Evolutionary conservation across 1,284 basidiomycete genomes (phyloP), one percentile per base, ranked within the genome.

Genomic region (Porogramme epimiltina): DNA sequence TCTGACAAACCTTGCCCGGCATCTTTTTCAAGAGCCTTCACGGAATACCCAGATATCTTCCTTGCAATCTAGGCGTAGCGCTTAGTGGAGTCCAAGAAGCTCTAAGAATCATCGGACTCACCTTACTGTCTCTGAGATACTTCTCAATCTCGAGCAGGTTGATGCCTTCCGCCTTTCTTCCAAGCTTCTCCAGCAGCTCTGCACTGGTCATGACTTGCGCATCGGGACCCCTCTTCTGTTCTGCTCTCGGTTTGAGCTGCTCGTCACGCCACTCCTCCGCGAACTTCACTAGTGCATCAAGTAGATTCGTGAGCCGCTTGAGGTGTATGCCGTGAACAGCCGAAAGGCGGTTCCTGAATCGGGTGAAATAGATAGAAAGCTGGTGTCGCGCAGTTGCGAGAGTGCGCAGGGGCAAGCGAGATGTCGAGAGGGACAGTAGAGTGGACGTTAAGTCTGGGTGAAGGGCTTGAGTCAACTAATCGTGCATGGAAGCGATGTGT

Each of bases 121-220:
- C 89, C 77, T 95, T 96, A 64, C 91, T 95, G 51, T 80, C 82
- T 66, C 84, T 88, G 44, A 98, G 73, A 72, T 98, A 99, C 13
- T 73, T 71, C 61, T 92, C 89, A 25, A 98, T 79, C 65, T 93
- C 91, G 45, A 94, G 72, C 41, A 95, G 70, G 65, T 98, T 98
- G 52, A 88, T 85, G 33, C 79, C 82, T 62, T 75, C 79, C n/a
- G 80, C 82, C 63, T 80, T 87, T 54, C 76, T 76, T 1, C 89
- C 92, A 8, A 95, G 70, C 42, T 75, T 74, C 26, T 78, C 73
- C 61, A 94, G 76, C 3, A 98, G 72, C 31, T 85, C 77, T 3
- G 76, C 73, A 1, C 83, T 80, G 1, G 82, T 85, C 62, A 93
- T 75, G 47, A 93, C 81, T 57, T 87, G 82, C 1, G 69, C 66